Percentiles rank a stretch among this genome's conserved stretches.
phyloP scores from a whole-genome alignment of 768 basidiomycete genomes.

The Pisolithus sp. region DNA sequence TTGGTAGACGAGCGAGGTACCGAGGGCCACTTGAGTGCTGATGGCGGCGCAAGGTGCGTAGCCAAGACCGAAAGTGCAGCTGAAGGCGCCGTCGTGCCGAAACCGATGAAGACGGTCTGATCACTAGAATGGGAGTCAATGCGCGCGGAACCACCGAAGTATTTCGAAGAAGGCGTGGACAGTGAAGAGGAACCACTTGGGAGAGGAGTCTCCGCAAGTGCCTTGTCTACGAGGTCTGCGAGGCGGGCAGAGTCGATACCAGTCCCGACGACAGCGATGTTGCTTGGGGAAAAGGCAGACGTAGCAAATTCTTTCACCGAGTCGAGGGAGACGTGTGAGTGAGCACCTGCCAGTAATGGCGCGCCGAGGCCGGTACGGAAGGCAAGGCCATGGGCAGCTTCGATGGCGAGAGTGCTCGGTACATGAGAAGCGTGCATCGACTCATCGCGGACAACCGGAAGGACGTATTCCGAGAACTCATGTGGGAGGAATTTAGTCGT shows the following conservation, averaged over 20 bases:
- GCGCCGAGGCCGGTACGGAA: constrained; percentile 94
- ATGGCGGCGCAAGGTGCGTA: constrained; percentile 70
- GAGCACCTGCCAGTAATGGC: constrained; percentile 77
- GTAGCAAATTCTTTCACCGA: constrained; percentile 73
- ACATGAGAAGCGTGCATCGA: constrained; percentile 50
- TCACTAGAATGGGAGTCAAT: constrained; percentile 53
- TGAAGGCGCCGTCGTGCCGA: constrained; percentile 63
- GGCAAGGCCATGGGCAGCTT: constrained; percentile 82
- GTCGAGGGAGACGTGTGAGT: constrained; percentile 52
- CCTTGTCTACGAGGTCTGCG: constrained; percentile 61
- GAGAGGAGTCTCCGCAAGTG: constrained; percentile 39
- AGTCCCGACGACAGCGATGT: constrained; percentile 82
- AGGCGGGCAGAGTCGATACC: constrained; percentile 75
- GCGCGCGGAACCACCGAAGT: constrained; percentile 86
- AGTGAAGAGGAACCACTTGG: constrained; percentile 34
- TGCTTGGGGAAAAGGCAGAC: constrained; percentile 66
- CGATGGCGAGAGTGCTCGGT: constrained; percentile 68
- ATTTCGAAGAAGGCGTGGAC: constrained; percentile 30
- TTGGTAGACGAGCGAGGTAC: constrained; percentile 52
- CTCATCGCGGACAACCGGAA: constrained; percentile 67
- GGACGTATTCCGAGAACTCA: constrained; percentile 70
- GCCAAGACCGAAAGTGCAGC: constrained; percentile 75
- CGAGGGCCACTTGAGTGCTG: constrained; percentile 83
- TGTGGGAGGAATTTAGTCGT: constrained; percentile 77
- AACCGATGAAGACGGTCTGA: constrained; percentile 84